Evolutionary conservation across 2,329 filamentous ascomycete genomes (phyloP).

Genomic region (Aspergillus versicolor): DNA sequence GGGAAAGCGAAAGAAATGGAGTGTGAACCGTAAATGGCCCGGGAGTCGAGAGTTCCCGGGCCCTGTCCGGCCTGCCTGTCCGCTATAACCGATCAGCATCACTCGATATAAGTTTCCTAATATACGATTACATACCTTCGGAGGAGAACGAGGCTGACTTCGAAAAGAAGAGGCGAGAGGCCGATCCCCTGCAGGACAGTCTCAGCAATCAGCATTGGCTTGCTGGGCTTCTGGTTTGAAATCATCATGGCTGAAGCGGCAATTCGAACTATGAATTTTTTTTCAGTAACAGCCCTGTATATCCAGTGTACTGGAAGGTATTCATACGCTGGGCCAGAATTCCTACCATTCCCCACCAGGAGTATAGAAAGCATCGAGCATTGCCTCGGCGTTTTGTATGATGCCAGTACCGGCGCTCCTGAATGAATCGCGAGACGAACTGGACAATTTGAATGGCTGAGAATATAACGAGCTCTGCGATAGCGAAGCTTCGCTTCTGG

Average conservation of each 20-base stretch:
- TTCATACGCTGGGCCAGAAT: conserved; percentile 25
- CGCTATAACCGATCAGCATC: conserved; percentile 16
- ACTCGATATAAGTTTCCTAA: not conserved
- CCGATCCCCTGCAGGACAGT: conserved; percentile 25
- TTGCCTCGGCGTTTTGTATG: conserved; percentile 18
- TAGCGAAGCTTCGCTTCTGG: conserved; percentile 20
- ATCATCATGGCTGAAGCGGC: conserved; percentile 25
- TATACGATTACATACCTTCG: conserved; percentile 19
- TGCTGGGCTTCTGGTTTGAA: conserved; percentile 15
- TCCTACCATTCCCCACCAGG: conserved; percentile 29
- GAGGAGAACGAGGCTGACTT: conserved; percentile 28
- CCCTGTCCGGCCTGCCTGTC: conserved; percentile 26
- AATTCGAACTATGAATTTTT: conserved; percentile 24
- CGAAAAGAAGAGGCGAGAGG: conserved; percentile 30
- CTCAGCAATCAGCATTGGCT: conserved; percentile 23
- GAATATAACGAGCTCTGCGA: conserved; percentile 26
- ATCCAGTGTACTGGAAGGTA: not conserved
- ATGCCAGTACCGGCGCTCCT: conserved; percentile 30
- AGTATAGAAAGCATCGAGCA: conserved; percentile 24
- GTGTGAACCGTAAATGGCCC: conserved; percentile 18
- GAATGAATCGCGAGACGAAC: conserved; percentile 22
- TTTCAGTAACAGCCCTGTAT: not conserved
- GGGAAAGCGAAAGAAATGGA: conserved; percentile 28
- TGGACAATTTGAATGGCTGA: conserved; percentile 23
- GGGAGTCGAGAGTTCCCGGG: conserved; percentile 26